Evolutionary conservation across 2,329 filamentous ascomycete genomes (phyloP), one percentile per base, ranked within the genome.

Genomic region (Phaeophleospora eucalypticola): DNA sequence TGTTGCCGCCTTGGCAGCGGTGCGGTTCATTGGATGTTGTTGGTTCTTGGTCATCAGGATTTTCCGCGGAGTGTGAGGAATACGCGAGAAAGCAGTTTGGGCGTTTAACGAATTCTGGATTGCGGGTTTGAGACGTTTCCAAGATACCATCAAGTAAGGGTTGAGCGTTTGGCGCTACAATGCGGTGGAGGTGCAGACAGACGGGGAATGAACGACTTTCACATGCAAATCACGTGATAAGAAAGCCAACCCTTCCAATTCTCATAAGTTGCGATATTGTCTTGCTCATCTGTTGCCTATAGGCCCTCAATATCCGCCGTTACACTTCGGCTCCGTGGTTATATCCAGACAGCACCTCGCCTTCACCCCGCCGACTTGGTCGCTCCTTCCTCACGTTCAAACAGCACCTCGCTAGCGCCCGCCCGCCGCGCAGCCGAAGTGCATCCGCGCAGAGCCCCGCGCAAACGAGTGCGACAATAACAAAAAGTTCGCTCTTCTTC

Each of bases 21-120:
- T 96, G 70, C 87, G 91, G 65, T 95, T 96, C 60, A 71, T 90
- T 18, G 90, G 90, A 2, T 87, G 87, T 0, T 76, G 88, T 69
- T 95, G 89, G 88, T 96, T 96, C 73, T 78, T 98, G 75, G 77
- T 97, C 58, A 84, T 91, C 47, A 78, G 89, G 61, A 79, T 94
- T 80, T 91, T 95, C 68, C 81, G 89, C 37, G 65, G 65, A 45
- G 63, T 68, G 18, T 68, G 50, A 54, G n/a, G n/a, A 41, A 20
- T 37, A 44, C 27, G 21, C 45, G 35, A 47, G 21, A 41, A 35
- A 24, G 34, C 27, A 27, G 34, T 35, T 29, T 4, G 36, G 51
- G 48, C 49, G 49, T 38, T n/a, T 29, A 12, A 12, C 24, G 19
- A 18, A 16, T 44, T 49, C 40, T 48, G 51, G 47, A 44, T 47